Evolutionary conservation across 179 eudicot genomes (phyloP).

Genomic region (Camellia oleifera): DNA sequence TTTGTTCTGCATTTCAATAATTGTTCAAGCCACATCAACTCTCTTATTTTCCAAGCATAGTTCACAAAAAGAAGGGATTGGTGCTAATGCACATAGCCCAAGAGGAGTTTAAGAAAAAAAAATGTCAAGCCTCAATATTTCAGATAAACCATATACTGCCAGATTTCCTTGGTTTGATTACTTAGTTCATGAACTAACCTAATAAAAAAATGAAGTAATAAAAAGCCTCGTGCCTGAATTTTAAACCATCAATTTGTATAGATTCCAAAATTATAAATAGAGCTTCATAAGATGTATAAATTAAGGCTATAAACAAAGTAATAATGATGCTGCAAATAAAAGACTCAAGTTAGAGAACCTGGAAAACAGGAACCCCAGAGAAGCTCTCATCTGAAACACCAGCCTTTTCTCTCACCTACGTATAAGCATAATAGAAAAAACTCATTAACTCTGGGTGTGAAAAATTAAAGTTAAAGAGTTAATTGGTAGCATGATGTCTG

Average conservation of each 20-base stretch:
- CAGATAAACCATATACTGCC: not conserved
- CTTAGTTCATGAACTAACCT: not conserved
- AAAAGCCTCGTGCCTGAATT: not conserved
- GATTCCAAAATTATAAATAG: not conserved
- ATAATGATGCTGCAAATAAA: not conserved
- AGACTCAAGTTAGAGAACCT: slow-evolving; percentile 35
- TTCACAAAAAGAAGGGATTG: too few relatives aligned
- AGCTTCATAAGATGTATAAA: not conserved
- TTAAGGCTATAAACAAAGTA: not conserved
- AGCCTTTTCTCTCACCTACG: slow-evolving; percentile 54
- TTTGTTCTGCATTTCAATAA: too few relatives aligned
- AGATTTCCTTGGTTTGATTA: not conserved
- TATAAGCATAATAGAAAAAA: not conserved
- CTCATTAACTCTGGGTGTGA: not conserved
- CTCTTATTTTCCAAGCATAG: too few relatives aligned
- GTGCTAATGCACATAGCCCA: too few relatives aligned
- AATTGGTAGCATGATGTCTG: not conserved
- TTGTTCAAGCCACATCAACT: too few relatives aligned
- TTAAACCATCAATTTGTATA: not conserved
- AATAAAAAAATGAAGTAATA: not conserved
- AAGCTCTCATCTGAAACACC: slow-evolving; percentile 50
- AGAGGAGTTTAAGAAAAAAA: too few relatives aligned
- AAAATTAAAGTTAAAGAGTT: not conserved
- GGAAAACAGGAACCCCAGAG: slow-evolving; percentile 87
- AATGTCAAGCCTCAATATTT: too few relatives aligned